These are phyloP conservation scores for Blastosporella zonata DNA, from an alignment of 1,284 basidiomycete species.

Conservation along the genomic window DNA sequence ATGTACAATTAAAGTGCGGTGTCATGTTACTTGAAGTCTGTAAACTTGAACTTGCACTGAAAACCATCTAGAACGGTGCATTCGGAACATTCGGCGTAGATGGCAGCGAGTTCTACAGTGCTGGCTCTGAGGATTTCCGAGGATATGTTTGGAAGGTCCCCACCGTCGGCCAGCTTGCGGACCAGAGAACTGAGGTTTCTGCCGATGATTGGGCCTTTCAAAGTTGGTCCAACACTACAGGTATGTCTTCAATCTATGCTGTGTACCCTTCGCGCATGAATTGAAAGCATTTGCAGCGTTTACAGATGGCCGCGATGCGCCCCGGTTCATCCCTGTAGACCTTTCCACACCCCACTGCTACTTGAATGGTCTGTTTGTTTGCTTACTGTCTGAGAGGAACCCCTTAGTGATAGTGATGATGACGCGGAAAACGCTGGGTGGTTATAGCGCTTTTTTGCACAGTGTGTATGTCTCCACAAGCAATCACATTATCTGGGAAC, in stretches of 20 bases:
- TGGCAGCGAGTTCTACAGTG: slow-evolving; percentile 56
- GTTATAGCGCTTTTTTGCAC: not conserved
- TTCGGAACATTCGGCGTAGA: slow-evolving; percentile 62
- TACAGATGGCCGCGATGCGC: slow-evolving; percentile 31
- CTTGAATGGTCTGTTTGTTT: slow-evolving; percentile 44
- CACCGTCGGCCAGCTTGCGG: slow-evolving; percentile 37
- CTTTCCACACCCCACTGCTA: slow-evolving; percentile 55
- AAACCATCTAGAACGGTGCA: slow-evolving; percentile 56
- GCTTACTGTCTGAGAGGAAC: slow-evolving; percentile 8
- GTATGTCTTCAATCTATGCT: slow-evolving; percentile 28
- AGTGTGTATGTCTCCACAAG: not conserved
- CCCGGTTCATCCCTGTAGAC: slow-evolving; percentile 52
- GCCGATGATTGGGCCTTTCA: slow-evolving; percentile 40
- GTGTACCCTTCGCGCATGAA: not conserved
- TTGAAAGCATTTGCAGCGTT: slow-evolving; percentile 41
- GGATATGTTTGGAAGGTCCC: slow-evolving; percentile 80
- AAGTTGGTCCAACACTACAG: slow-evolving; percentile 33
- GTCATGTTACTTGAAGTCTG: not conserved
- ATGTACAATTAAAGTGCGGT: slow-evolving; percentile 71
- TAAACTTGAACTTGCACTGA: not conserved
- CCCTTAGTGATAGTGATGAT: slow-evolving; percentile 9
- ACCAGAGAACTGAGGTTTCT: slow-evolving; percentile 41
- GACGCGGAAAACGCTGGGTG: slow-evolving; percentile 3
- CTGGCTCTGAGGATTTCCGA: slow-evolving; percentile 79
- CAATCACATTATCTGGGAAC: not conserved